phyloP scores from a whole-genome alignment of 176 grass and related monocot species.

The Pharus latifolius region DNA sequence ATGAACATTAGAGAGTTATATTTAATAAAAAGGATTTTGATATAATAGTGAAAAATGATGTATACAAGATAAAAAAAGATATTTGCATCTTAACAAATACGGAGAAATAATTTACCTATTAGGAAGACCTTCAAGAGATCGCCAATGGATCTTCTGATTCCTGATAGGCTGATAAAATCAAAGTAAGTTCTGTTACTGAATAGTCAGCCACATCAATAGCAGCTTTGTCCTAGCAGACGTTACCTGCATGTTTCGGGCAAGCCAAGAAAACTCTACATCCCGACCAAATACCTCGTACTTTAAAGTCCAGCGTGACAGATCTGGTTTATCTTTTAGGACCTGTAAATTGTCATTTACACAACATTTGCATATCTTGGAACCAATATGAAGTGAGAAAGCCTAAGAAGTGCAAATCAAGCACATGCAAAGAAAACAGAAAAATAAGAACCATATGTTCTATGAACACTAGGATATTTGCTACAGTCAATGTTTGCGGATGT shows the following conservation, averaged over 20 bases:
- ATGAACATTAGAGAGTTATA: too few relatives aligned
- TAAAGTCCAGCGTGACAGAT: conserved; percentile 74
- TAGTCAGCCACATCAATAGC: not conserved
- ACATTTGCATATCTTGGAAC: not conserved
- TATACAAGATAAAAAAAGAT: too few relatives aligned
- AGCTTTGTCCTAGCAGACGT: not conserved
- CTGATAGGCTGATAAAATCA: conserved; percentile 56
- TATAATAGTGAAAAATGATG: too few relatives aligned
- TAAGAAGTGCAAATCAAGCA: not conserved
- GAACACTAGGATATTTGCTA: not conserved
- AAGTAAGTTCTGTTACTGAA: conserved; percentile 9
- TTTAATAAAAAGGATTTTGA: too few relatives aligned
- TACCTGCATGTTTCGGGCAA: conserved; percentile 80
- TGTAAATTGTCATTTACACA: conserved; percentile 21
- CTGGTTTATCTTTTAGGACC: conserved; percentile 83
- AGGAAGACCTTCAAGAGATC: conserved; percentile 90
- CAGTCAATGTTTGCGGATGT: not conserved
- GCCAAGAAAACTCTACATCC: conserved; percentile 89
- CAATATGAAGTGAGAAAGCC: not conserved
- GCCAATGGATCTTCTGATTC: conserved; percentile 98
- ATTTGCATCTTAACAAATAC: not conserved
- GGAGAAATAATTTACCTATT: conserved; percentile 47
- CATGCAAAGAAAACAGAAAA: not conserved
- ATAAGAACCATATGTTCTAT: not conserved
- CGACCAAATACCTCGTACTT: conserved; percentile 79